phyloP scores from a whole-genome alignment of 106 monocot species.

The Dioscorea dumetorum region DNA sequence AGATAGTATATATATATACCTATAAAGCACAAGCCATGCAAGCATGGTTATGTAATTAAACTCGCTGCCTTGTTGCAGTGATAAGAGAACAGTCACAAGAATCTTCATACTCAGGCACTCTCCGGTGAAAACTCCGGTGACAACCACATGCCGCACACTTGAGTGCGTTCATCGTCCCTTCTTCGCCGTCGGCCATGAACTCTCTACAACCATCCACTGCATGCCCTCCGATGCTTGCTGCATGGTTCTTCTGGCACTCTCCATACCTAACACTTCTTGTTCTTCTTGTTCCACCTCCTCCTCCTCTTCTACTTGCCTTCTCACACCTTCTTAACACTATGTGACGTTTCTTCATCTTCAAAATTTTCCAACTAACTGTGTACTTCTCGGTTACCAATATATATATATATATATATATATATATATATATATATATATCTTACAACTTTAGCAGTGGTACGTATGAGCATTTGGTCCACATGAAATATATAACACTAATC shows the following conservation, averaged over 20 bases:
- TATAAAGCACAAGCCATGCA: too few species aligned
- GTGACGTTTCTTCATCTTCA: neutral
- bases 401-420: neutral
- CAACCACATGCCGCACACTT: slow-evolving; percentile 34
- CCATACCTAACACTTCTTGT: slow-evolving; percentile 13
- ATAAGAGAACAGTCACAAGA: slow-evolving; percentile 6
- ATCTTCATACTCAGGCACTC: slow-evolving; percentile 17
- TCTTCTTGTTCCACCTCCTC: neutral
- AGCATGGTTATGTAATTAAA: too few species aligned
- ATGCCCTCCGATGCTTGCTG: slow-evolving; percentile 26
- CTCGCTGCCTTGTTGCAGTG: neutral
- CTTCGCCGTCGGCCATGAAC: slow-evolving; percentile 34
- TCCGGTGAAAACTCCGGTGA: slow-evolving; percentile 38
- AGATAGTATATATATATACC: too few species aligned
- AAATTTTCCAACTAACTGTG: neutral
- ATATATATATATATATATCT: too few species aligned
- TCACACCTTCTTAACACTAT: neutral
- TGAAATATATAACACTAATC: too few species aligned
- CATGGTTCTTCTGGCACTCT: slow-evolving; percentile 32
- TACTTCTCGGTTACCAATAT: neutral
- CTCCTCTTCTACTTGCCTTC: neutral
- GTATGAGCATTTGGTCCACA: too few species aligned
- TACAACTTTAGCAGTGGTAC: too few species aligned
- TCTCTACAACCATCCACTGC: slow-evolving; percentile 36
- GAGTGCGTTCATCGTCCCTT: slow-evolving; percentile 18